A percentile compares a stretch with the other conserved stretches of the same genome.
Evolutionary conservation across 371 early-diverging fungal genomes (phyloP).

Genomic region (Saksenaea oblongispora): DNA sequence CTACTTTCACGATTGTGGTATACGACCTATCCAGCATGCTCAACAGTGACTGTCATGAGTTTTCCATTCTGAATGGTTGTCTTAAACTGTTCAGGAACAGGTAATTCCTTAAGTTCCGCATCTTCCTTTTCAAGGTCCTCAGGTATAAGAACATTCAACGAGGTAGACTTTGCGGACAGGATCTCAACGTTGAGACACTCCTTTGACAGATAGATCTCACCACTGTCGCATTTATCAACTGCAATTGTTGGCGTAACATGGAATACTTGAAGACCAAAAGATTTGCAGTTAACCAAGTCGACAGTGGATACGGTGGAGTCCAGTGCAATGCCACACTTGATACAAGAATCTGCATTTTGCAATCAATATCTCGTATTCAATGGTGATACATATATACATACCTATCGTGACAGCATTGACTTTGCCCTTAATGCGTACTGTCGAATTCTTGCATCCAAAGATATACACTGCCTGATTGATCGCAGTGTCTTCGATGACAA

Average conservation of each 20-base stretch:
- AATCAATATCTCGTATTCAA: neutral
- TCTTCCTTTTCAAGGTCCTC: constrained; percentile 67
- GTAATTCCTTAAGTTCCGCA: constrained; percentile 82
- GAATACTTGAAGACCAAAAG: constrained; percentile 87
- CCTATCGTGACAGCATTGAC: constrained; percentile 88
- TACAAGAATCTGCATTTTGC: constrained; percentile 73
- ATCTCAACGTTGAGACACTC: constrained; percentile 81
- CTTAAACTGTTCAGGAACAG: constrained; percentile 93
- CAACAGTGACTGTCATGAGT: constrained; percentile 81
- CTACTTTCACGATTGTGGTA: neutral
- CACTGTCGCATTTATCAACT: constrained; percentile 93
- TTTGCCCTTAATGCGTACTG: constrained; percentile 90
- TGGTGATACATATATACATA: constrained; percentile 19
- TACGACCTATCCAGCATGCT: constrained; percentile 73
- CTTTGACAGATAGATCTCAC: constrained; percentile 83
- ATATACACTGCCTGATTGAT: constrained; percentile 92
- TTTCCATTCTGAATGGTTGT: constrained; percentile 80
- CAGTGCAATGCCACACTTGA: constrained; percentile 84
- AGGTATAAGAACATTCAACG: constrained; percentile 81
- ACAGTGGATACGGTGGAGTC: constrained; percentile 86
- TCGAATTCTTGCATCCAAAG: constrained; percentile 87
- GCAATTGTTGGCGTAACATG: constrained; percentile 82
- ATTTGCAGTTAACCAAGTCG: constrained; percentile 90
- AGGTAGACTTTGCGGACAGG: constrained; percentile 87
- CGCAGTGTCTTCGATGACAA: constrained; percentile 79